Percentiles rank a stretch among this genome's conserved stretches.
Conservation (phyloP, 1,139 yeast species). For the Taiozyma sp. region DNA sequence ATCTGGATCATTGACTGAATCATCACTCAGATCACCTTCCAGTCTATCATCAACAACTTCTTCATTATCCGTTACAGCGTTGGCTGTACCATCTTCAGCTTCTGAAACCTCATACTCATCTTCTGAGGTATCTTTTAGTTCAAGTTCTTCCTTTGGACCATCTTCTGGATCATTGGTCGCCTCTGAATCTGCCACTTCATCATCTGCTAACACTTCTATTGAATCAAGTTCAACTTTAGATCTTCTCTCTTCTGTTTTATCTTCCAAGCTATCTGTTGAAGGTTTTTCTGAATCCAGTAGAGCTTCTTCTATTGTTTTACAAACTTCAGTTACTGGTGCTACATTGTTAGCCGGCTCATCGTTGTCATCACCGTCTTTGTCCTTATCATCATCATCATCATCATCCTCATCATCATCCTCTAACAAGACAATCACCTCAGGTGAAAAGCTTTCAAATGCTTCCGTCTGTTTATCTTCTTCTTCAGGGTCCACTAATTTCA, state of each 20-base stretch:
- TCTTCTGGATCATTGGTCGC: no score
- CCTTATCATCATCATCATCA: no score
- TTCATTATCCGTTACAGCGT: not conserved
- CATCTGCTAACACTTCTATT: not conserved
- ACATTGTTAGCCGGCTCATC: no score
- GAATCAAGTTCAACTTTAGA: not conserved
- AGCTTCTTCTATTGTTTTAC: no score
- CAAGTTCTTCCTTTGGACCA: no score
- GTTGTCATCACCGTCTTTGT: no score
- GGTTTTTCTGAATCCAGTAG: no score
- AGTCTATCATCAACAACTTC: not conserved
- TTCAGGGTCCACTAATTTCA: not conserved
- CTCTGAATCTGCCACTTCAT: not conserved
- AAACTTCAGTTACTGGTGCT: no score
- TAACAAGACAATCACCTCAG: no score
- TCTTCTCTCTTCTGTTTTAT: not conserved
- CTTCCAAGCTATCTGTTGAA: no score
- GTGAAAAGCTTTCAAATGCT: no score
- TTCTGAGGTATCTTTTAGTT: not conserved
- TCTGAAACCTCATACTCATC: not conserved
- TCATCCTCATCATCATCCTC: no score
- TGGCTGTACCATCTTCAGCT: not conserved
- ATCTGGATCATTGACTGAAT: not conserved
- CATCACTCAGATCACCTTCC: not conserved
- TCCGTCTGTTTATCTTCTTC: not conserved